Evolutionary conservation across 441 rosid genomes (phyloP), one percentile per base, ranked within the genome.

Genomic region (Pelargonium citronellum): DNA sequence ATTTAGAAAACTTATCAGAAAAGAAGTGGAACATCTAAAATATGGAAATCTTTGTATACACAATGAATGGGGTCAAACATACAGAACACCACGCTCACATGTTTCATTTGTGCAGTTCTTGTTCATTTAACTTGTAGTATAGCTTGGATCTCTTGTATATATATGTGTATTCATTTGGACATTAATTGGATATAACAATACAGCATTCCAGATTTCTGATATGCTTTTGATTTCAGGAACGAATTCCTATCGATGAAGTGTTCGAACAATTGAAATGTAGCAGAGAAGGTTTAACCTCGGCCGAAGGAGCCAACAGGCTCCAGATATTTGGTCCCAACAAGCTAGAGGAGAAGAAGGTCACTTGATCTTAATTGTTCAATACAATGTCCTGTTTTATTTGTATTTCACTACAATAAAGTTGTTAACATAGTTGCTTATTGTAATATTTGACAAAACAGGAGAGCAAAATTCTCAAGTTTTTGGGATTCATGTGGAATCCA

Each of bases 401-500:
- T 8, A 47, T 47, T 47, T 30, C 2, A 1, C 30, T 30, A 30
- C 4, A 3, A 30, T 4, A 30, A 30, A 30, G 34, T 30, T 30
- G 1, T 30, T 30, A 30, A n/a, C n/a, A 1, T 30, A 30, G 34
- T 30, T 30, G 34, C 2, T 30, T 30, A 30, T 30, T 30, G 34
- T 47, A 47, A 47, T 3, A 13, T 47, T 47, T 47, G 53, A 47
- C 5, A 47, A 13, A 47, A 47, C 53, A 47, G 53, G 82, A 79
- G 61, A 76, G 66, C 58, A 79, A 79, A 61, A 0, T 79, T 53
- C 78, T 76, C 27, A 79, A 73, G 27, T 79, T 79, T 64, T 79
- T 86, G 72, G 89, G 89, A 10, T 86, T 86, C 76, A 86, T 86
- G 89, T 86, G 89, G 89, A 86, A 86, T 70, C 89, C 89, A 17